These are phyloP conservation scores for Lodderomyces beijingensis DNA, from an alignment of 1,139 yeast species.

Conservation along the genomic window DNA sequence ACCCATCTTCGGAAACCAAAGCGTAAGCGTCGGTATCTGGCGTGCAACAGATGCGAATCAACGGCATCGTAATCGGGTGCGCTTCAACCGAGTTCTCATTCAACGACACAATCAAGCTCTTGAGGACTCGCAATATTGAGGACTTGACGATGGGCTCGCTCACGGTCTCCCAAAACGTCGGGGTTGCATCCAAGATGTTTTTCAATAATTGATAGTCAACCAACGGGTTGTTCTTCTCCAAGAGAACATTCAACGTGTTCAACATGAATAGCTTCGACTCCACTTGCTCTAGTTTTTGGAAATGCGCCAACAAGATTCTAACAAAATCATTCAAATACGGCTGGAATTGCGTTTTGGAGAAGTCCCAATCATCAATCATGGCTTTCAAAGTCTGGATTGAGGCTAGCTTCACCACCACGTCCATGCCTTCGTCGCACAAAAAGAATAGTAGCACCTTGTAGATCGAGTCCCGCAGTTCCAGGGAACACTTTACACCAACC, in stretches of 20 bases:
- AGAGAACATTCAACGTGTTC: no score
- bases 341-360: conserved; percentile 59
- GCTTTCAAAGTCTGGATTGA: conserved; percentile 68
- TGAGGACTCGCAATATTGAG: conserved; percentile 67
- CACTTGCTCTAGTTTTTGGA: conserved; percentile 48
- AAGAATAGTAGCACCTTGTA: conserved; percentile 52
- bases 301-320: conserved; percentile 38
- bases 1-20: conserved; percentile 80
- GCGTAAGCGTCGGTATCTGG: conserved; percentile 57
- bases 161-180: no score
- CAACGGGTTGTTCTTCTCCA: no score
- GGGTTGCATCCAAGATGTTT: no score
- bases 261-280: conserved; percentile 71
- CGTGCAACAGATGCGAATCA: conserved; percentile 60
- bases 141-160: no score
- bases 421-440: conserved; percentile 48
- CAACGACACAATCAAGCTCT: conserved; percentile 60
- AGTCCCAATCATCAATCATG: conserved; percentile 84
- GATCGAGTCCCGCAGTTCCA: conserved; percentile 53
- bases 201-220: no score
- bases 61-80: conserved; percentile 63
- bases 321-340: conserved; percentile 61
- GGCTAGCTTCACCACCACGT: conserved; percentile 70
- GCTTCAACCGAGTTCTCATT: conserved; percentile 57
- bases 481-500: no score